phyloP scores from a whole-genome alignment of 768 basidiomycete genomes.

The Tulasnella sp. region DNA sequence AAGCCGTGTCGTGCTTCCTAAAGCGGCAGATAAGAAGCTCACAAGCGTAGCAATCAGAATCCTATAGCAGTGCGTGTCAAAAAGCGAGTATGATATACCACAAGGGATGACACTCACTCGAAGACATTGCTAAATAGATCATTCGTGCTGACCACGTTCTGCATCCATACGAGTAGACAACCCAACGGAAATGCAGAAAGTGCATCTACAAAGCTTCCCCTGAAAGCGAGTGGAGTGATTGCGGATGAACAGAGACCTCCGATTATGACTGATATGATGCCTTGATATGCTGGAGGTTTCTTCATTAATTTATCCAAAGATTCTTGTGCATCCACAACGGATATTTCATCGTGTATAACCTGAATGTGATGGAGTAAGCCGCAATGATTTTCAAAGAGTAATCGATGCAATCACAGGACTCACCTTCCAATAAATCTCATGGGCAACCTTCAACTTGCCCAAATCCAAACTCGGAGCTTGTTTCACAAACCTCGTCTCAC shows the following conservation, averaged over 20 bases:
- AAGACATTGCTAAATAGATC: slow-evolving; percentile 73
- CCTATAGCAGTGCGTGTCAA: no score
- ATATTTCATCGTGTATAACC: no score
- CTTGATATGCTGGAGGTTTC: slow-evolving; percentile 45
- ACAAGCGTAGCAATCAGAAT: slow-evolving; percentile 69
- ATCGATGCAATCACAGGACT: no score
- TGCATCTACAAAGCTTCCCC: slow-evolving; percentile 65
- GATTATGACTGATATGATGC: slow-evolving; percentile 49
- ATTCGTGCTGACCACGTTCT: slow-evolving; percentile 56
- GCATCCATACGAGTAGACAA: slow-evolving; percentile 55
- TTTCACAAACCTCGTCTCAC: slow-evolving; percentile 77
- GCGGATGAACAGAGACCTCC: slow-evolving; percentile 66
- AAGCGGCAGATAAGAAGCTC: slow-evolving; percentile 64
- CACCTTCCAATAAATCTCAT: slow-evolving; percentile 71
- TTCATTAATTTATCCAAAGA: no score
- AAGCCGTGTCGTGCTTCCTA: slow-evolving; percentile 52
- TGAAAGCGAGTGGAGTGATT: slow-evolving; percentile 61
- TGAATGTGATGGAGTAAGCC: no score
- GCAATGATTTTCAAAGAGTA: no score
- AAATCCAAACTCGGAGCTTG: slow-evolving; percentile 57
- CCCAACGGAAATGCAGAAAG: slow-evolving; percentile 64
- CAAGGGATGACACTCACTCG: slow-evolving; percentile 46
- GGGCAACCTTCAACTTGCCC: slow-evolving; percentile 72
- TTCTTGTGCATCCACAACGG: no score
- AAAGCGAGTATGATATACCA: no score